Evolutionary conservation across 371 early-diverging fungal species (phyloP).

Genomic region (Batrachochytrium dendrobatidis): DNA sequence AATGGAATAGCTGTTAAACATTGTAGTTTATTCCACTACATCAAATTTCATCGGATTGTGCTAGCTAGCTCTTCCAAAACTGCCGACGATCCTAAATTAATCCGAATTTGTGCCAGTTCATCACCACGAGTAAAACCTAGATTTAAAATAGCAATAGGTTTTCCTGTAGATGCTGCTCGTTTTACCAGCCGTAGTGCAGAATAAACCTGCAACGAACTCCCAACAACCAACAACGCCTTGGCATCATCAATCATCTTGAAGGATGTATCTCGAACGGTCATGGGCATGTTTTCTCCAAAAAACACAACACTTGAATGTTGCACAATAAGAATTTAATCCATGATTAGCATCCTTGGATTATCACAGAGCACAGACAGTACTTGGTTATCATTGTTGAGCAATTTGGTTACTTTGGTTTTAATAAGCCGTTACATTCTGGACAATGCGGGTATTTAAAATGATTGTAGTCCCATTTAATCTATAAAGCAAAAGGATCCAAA

Average conservation of each 20-base stretch:
- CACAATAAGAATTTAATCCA: not conserved
- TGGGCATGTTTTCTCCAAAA: constrained; percentile 79
- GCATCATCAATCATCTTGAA: constrained; percentile 49
- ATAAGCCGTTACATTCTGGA: constrained; percentile 37
- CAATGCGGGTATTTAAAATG: constrained; percentile 71
- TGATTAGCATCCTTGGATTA: not conserved
- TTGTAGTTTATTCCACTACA: no score
- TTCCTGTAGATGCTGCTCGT: constrained; percentile 49
- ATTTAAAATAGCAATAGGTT: constrained; percentile 63
- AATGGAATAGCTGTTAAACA: no score
- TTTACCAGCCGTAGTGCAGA: constrained; percentile 71
- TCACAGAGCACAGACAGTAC: not conserved
- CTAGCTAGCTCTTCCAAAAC: constrained; percentile 3
- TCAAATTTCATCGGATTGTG: no score
- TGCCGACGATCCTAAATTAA: constrained; percentile 10
- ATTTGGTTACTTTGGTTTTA: constrained; percentile 3
- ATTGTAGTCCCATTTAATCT: constrained; percentile 38
- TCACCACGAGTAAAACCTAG: constrained; percentile 73
- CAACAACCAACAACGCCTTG: constrained; percentile 63
- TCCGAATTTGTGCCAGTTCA: constrained; percentile 15
- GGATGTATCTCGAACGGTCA: constrained; percentile 40
- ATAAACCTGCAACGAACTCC: constrained; percentile 73
- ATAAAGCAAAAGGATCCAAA: constrained; percentile 18
- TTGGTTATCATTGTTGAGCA: not conserved
- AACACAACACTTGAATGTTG: constrained; percentile 67